phyloP scores from a whole-genome alignment of 345 rosid genomes.

The Murraya koenigii region DNA sequence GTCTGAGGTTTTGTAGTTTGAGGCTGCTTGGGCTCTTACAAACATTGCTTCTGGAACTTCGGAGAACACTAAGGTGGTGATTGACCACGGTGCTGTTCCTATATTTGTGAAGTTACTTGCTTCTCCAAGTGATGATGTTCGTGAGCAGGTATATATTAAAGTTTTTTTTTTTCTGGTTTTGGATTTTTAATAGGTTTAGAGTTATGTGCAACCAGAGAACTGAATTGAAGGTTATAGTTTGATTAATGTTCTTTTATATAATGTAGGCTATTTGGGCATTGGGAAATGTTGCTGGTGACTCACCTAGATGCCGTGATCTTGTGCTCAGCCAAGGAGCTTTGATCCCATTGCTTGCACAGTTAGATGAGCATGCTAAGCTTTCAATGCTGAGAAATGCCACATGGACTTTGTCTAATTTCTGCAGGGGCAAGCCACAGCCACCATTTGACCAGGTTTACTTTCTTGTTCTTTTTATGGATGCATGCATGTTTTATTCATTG shows the following conservation, averaged over 20 bases:
- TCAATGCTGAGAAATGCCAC: conserved; percentile 98
- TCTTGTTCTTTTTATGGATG: neutral
- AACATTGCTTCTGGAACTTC: conserved; percentile 96
- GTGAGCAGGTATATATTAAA: conserved; percentile 68
- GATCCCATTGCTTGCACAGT: conserved; percentile 60
- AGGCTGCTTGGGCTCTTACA: conserved; percentile 94
- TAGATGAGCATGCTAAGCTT: conserved; percentile 83
- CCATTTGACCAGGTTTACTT: conserved; percentile 71
- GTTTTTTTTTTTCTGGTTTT: neutral
- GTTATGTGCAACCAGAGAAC: neutral
- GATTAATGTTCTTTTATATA: neutral
- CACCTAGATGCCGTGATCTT: conserved; percentile 87
- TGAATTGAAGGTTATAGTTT: neutral
- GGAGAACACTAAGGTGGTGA: conserved; percentile 79
- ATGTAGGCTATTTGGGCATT: conserved; percentile 90
- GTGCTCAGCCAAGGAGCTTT: conserved; percentile 77
- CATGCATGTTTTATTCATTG: neutral
- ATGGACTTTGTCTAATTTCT: conserved; percentile 94
- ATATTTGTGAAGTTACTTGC: conserved; percentile 74
- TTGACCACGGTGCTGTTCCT: conserved; percentile 79
- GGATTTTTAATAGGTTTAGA: neutral
- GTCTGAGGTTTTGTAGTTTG: conserved; percentile 45
- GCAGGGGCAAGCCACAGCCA: conserved; percentile 96
- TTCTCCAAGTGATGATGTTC: conserved; percentile 85
- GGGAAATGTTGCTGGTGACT: conserved; percentile 95